Conservation (phyloP, 495 filamentous ascomycete species). For the Penicillium subrubescens region DNA sequence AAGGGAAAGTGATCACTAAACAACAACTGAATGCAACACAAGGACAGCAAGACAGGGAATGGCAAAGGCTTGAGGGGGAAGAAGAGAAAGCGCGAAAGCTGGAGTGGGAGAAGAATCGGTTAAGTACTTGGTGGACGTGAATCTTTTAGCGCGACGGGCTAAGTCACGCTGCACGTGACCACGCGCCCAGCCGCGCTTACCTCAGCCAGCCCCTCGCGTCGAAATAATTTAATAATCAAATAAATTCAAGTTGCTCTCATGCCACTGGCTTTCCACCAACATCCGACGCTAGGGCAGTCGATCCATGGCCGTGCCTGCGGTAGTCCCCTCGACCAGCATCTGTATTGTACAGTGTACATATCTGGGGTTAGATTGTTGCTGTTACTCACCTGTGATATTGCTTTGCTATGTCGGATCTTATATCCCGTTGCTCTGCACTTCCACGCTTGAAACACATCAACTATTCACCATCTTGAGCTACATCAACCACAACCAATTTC, state of each 20-base stretch:
- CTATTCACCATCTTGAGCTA: neutral
- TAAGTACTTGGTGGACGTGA: constrained; percentile 38
- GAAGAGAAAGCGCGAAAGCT: constrained; percentile 34
- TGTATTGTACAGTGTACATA: too few species aligned
- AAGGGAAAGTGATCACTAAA: constrained; percentile 12
- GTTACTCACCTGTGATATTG: too few species aligned
- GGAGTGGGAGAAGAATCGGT: constrained; percentile 34
- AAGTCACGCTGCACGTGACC: constrained; percentile 52
- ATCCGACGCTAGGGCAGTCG: constrained; percentile 34
- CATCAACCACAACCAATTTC: neutral
- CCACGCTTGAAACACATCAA: neutral
- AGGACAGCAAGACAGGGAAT: constrained; percentile 22
- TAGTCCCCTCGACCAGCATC: constrained; percentile 21
- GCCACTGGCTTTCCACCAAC: constrained; percentile 31
- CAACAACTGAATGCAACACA: constrained; percentile 22
- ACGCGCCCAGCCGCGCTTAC: constrained; percentile 21
- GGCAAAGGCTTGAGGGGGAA: constrained; percentile 24
- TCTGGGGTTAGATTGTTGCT: too few species aligned
- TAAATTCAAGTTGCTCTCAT: constrained; percentile 16
- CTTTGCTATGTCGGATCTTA: neutral
- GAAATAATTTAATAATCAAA: neutral
- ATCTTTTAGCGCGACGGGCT: constrained; percentile 47
- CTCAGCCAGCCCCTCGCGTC: constrained; percentile 15
- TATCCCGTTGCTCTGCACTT: neutral
- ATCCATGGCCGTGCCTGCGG: constrained; percentile 28